phyloP scores from a whole-genome alignment of 306 rosid genomes.

The Casuarina equisetifolia region DNA sequence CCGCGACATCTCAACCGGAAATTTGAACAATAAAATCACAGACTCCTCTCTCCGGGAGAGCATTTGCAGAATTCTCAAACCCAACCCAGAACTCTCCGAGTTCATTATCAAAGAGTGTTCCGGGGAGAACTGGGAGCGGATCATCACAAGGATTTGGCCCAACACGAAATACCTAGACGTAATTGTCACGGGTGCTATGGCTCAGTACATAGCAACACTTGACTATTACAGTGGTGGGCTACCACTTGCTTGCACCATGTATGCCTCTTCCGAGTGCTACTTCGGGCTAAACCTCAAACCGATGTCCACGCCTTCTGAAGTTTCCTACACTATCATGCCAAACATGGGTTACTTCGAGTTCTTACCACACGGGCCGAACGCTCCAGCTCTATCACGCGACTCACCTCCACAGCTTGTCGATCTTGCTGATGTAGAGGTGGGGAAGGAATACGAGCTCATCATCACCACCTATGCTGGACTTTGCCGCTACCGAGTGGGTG shows the following conservation, averaged over 20 bases:
- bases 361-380: conserved; percentile 50
- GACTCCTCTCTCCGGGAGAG: conserved; percentile 52
- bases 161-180: conserved; percentile 87
- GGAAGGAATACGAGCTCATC: conserved; percentile 73
- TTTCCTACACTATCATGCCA: conserved; percentile 90
- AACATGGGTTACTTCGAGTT: conserved; percentile 95
- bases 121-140: conserved; percentile 62
- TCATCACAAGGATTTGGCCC: conserved; percentile 86
- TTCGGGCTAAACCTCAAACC: conserved; percentile 86
- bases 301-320: conserved; percentile 65
- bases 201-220: conserved; percentile 83
- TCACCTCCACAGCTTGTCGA: conserved; percentile 69
- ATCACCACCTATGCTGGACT: conserved; percentile 81
- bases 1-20: conserved; percentile 63
- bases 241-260: conserved; percentile 85
- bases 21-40: conserved; percentile 54
- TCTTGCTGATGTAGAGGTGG: conserved; percentile 63
- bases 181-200: conserved; percentile 95
- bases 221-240: conserved; percentile 71
- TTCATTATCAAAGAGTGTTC: conserved; percentile 54
- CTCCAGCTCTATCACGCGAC: conserved; percentile 43
- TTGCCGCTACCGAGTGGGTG: conserved; percentile 84
- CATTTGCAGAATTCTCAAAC: conserved; percentile 47
- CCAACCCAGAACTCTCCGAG: conserved; percentile 54
- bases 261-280: conserved; percentile 90